These are phyloP conservation scores for Cercophora scortea DNA, from an alignment of 495 filamentous ascomycete species.

Conservation along the genomic window DNA sequence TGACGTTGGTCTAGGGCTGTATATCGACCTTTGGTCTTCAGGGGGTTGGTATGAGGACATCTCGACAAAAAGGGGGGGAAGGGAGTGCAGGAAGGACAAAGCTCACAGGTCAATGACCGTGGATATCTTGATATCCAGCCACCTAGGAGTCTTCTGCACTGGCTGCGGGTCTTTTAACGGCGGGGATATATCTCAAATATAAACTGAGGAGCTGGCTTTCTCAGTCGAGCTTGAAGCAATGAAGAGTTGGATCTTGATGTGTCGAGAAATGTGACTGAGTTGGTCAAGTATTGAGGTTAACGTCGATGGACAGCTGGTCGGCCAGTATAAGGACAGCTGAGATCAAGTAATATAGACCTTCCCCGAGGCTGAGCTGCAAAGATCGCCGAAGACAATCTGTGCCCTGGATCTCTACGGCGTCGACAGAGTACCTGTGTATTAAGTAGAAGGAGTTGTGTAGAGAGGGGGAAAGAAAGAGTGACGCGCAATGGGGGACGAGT, in stretches of 20 bases:
- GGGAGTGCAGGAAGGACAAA: background rate
- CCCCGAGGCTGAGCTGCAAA: background rate
- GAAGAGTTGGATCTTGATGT: no score
- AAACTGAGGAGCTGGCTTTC: no score
- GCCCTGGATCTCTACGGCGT: background rate
- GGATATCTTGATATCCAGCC: background rate
- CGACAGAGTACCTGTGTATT: no score
- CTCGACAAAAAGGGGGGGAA: conserved; percentile 1
- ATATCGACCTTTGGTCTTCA: conserved; percentile 15
- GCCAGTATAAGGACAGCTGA: no score
- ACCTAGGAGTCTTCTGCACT: conserved; percentile 1
- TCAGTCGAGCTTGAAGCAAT: no score
- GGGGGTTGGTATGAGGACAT: conserved; percentile 25
- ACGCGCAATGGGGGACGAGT: conserved; percentile 8
- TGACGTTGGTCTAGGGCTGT: background rate
- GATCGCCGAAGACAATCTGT: background rate
- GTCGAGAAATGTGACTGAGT: no score
- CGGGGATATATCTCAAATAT: no score
- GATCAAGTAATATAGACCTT: no score
- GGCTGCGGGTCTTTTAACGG: background rate
- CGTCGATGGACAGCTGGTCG: no score
- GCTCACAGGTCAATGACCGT: conserved; percentile 14
- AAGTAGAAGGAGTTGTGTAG: no score
- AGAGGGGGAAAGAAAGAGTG: background rate
- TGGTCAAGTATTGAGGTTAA: no score